Evolutionary conservation across 2,329 filamentous ascomycete genomes (phyloP).

Genomic region (Lachnellula hyalina): DNA sequence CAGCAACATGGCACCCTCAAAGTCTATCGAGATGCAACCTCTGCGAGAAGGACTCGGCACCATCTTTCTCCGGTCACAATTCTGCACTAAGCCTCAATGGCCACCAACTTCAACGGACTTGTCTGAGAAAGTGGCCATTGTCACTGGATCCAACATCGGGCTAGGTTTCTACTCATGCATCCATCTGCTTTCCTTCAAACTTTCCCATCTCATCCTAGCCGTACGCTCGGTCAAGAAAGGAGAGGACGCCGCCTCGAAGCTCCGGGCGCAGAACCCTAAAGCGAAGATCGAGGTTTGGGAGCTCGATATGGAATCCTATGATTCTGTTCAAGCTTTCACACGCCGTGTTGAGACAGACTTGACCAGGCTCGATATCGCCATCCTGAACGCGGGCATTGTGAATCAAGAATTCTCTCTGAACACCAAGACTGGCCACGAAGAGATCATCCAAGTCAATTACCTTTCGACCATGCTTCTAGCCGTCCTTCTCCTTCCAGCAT

Average conservation of each 20-base stretch:
- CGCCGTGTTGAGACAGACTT: constrained; percentile 31
- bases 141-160: constrained; percentile 45
- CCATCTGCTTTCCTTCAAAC: constrained; percentile 36
- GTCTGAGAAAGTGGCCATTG: constrained; percentile 37
- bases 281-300: constrained; percentile 43
- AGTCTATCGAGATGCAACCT: no score
- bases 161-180: constrained; percentile 39
- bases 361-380: constrained; percentile 37
- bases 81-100: constrained; percentile 4
- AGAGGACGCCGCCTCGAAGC: constrained; percentile 34
- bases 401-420: constrained; percentile 6
- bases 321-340: constrained; percentile 40
- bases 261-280: constrained; percentile 29
- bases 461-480: constrained; percentile 26
- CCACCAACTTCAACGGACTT: constrained; percentile 20
- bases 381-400: constrained; percentile 41
- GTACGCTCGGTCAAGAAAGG: constrained; percentile 41
- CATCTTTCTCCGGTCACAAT: constrained; percentile 8
- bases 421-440: constrained; percentile 35
- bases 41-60: background rate
- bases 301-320: constrained; percentile 44
- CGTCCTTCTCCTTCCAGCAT: constrained; percentile 26
- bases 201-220: constrained; percentile 42
- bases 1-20: no score
- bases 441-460: constrained; percentile 36